Base-by-base conservation (phyloP, 1,139 yeast species). In the Candida sanyaensis region DNA sequence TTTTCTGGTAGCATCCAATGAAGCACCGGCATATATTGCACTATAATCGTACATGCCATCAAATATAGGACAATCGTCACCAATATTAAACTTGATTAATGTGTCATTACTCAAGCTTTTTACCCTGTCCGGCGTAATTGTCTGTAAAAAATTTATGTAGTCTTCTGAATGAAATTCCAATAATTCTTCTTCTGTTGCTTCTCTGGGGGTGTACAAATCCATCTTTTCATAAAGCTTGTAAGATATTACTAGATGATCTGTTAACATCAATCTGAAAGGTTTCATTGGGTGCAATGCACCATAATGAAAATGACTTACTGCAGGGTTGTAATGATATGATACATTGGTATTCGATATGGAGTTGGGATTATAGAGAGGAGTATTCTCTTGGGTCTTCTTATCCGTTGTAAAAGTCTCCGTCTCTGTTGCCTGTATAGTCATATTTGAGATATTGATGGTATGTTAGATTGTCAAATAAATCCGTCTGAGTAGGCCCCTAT, bases 271-370 rank as follows among this genome's bases (percentile, higher is more conserved):
- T 52, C 99, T 71, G 65, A 93, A 90, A n/a, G 99, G 99, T 63
- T 93, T 93, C 99, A 93, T 93, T 10, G 99, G 99, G 67, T 93
- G 99, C 51, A 84, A 80, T 0, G 90, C 88, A 11, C 98, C 98
- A 66, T 88, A 91, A 61, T 90, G 97, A 66, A 85, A 90, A 57
- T 83, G 80, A 4, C 90, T 78, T 0, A 87, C 96, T 48, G 86
- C 84, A 33, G 95, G 90, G 63, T 91, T 91, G 67, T 81, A 90
- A 64, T 91, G 97, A 65, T 91, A 91, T 10, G 96, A 88, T 0
- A 91, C 97, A 56, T 81, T 73, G 27, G 59, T 54, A 5, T 81
- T 79, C 17, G 56, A 55, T 29, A 69, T 71, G 10, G 57, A 31
- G 44, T 66, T 67, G 1, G 73, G 74, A 44, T 79, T 83, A 60